Base-by-base conservation (phyloP, 2,329 filamentous ascomycete genomes). In the Colletotrichum sidae region DNA sequence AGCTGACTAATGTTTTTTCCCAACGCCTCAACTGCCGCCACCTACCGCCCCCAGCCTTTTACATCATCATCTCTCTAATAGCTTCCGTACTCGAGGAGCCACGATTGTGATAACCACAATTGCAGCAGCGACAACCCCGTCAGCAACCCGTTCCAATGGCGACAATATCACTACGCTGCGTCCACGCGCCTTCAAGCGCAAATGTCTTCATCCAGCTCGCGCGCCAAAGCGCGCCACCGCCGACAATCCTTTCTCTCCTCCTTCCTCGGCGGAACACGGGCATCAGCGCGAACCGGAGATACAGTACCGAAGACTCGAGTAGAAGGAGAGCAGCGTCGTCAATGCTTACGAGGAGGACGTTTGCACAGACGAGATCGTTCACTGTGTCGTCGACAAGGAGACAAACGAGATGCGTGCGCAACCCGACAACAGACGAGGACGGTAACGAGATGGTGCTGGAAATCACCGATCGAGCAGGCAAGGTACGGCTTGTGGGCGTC, bases 381-480 rank as follows among this genome's bases (percentile, higher is more conserved):
- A 76, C 78, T 34, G 74, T 76, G 17, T 79, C 83, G 2, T 41
- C 73, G 1, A 25, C 71, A 7, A 73, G 73, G 54, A 69, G 71
- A 35, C 79, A 78, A 65, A 90, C 88, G 0, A 76, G 78, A 37
- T 83, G 83, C 46, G 78, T 88, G 5, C 77, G 83, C 69, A 97
- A 98, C 75, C 92, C 93, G 0, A 88, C 90, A 70, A 85, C 85
- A 60, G 92, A 96, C 75, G 92, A 96, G 38, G 88, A 94, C 60
- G 95, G 95, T 34, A 90, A 93, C n/a, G 87, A 90, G 17, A 93
- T 97, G 89, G 81, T 82, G 71, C 84, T 99, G 33, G 90, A 91
- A 58, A 97, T 98, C 67, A 96, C 94, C 0, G 86, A 92, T 2
- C 87, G 94, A 53, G 95, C 95, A 45, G 90, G 92, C 46, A 88